Evolutionary conservation across 2,329 filamentous ascomycete genomes (phyloP), one percentile per base, ranked within the genome.

Genomic region (Penicillium janthinellum): DNA sequence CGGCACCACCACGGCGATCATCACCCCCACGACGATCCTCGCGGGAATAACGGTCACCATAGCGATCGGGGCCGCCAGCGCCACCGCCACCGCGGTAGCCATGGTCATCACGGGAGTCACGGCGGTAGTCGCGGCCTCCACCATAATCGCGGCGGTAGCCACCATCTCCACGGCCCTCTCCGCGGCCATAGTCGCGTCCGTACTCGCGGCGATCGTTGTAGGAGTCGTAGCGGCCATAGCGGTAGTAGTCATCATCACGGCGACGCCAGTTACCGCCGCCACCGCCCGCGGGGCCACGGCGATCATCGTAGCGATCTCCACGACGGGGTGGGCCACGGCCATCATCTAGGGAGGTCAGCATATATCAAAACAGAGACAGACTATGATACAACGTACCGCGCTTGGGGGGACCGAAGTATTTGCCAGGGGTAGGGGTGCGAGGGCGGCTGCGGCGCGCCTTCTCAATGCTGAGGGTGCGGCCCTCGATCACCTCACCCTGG

Each of bases 371-470:
- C 14, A 11, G 37, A 49, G 17, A 53, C 39, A 8, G 22, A 57
- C 39, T 4, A 15, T 11, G 31, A 12, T 54, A 22, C 39, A 48
- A 81, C 90, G 83, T 82, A 95, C 93, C 93, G 84, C 95, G 87
- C 88, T 99, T 99, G 65, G 95, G 95, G 63, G 95, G 95, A 54
- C 95, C 95, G 75, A 97, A 98, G 85, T 99, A 99, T 83, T 98
- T 98, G 81, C 95, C 95, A 51, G 95, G 95, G 58, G 95, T 99
- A 38, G 95, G 95, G 59, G 94, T 98, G 73, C 95, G 91, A 71
- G 95, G 95, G 68, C 92, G 90, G 75, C 91, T 91, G 78, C 95
- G 92, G 72, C 95, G 92, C 72, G 95, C 95, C 86, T 98, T 99
- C 84, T 99, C 95, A 68, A 99, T 98, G 85, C 93, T 97, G 72